These are phyloP conservation scores for Neopestalotiopsis rosae DNA, from an alignment of 2,329 filamentous ascomycete species.

Conservation along the genomic window DNA sequence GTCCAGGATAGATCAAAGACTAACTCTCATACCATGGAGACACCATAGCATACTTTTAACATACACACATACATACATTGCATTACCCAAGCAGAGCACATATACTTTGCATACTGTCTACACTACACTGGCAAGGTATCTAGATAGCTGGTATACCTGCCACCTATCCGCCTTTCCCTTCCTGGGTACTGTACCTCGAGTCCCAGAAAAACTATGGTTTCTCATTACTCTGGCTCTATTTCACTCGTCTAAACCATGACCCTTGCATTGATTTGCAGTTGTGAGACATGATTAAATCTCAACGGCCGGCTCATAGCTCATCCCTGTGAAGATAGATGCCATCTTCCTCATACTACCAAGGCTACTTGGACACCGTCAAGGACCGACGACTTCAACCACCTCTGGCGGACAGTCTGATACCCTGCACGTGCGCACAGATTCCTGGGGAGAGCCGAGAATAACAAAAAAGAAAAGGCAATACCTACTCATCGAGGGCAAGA, in stretches of 20 bases:
- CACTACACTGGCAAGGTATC: neutral
- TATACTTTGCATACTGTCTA: neutral
- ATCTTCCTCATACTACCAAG: neutral
- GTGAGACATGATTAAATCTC: conserved; percentile 17
- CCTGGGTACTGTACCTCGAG: conserved; percentile 3
- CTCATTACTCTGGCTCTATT: conserved; percentile 4
- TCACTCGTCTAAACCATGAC: neutral
- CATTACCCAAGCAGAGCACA: neutral
- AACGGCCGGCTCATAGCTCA: conserved; percentile 17
- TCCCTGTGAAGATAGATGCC: neutral
- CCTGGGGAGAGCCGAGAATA: conserved; percentile 19
- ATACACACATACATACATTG: neutral
- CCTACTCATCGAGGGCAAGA: conserved; percentile 8
- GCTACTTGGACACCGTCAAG: neutral
- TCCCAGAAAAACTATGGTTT: neutral
- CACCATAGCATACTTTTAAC: neutral
- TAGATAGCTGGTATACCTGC: neutral
- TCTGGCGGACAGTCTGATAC: conserved; percentile 29
- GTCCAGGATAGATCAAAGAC: conserved; percentile 7
- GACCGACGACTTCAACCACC: conserved; percentile 6
- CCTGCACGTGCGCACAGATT: conserved; percentile 24
- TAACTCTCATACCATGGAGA: conserved; percentile 1
- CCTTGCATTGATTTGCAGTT: conserved; percentile 17
- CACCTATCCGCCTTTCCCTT: neutral
- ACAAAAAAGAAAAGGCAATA: conserved; percentile 16